Percentiles rank a stretch among this genome's conserved stretches.
Evolutionary conservation across 2,329 filamentous ascomycete species (phyloP).

Genomic region (Trichoderma atrobrunneum): DNA sequence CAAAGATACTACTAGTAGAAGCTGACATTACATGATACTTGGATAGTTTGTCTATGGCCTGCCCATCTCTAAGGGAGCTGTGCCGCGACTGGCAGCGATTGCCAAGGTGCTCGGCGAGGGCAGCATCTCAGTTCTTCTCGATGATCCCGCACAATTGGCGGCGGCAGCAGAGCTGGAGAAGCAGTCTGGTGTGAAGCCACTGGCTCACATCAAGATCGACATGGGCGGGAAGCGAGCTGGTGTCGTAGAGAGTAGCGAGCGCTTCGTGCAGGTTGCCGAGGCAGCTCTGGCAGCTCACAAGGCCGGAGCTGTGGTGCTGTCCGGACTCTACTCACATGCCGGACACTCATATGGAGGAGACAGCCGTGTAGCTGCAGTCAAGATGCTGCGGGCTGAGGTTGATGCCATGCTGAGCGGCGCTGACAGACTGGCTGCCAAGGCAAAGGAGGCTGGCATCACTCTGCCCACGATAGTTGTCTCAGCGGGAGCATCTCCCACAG

Average conservation of each 20-base stretch:
- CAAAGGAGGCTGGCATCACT: slow-evolving; percentile 20
- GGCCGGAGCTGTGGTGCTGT: slow-evolving; percentile 41
- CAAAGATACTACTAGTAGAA: neutral
- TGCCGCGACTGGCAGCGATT: slow-evolving; percentile 58
- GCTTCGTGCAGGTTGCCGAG: slow-evolving; percentile 50
- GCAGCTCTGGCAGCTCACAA: slow-evolving; percentile 29
- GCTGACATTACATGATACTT: neutral
- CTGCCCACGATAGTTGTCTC: slow-evolving; percentile 47
- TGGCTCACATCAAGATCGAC: slow-evolving; percentile 71
- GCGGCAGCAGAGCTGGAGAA: slow-evolving; percentile 42
- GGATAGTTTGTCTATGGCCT: slow-evolving; percentile 67
- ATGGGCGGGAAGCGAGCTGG: slow-evolving; percentile 71
- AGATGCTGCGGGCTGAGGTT: slow-evolving; percentile 33
- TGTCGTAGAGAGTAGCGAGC: slow-evolving; percentile 45
- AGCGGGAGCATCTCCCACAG: slow-evolving; percentile 75
- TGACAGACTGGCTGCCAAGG: slow-evolving; percentile 23
- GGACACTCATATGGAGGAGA: slow-evolving; percentile 63
- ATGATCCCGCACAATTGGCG: slow-evolving; percentile 61
- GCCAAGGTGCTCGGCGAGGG: slow-evolving; percentile 53
- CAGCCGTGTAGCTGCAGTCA: slow-evolving; percentile 31
- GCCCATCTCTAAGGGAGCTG: slow-evolving; percentile 60
- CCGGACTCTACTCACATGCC: slow-evolving; percentile 71
- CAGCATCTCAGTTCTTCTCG: slow-evolving; percentile 64
- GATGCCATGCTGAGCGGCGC: slow-evolving; percentile 29
- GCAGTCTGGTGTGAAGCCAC: slow-evolving; percentile 46